A percentile compares a stretch with the other conserved stretches of the same genome.
Evolutionary conservation across 148 eudicot genomes (phyloP).

Genomic region (Cornus suecica): DNA sequence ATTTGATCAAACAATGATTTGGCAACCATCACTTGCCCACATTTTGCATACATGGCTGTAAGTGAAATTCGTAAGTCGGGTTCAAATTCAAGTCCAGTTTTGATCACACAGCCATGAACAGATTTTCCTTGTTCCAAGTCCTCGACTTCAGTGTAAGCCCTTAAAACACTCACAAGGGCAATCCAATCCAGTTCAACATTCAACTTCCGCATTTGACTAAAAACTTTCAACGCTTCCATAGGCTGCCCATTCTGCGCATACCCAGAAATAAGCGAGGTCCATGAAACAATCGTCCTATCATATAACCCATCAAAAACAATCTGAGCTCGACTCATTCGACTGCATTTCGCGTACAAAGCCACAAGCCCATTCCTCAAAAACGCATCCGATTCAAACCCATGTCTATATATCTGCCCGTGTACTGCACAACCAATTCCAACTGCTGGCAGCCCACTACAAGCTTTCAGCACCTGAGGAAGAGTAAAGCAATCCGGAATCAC

Average conservation of each 20-base stretch:
- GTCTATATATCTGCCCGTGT: slow-evolving; percentile 48
- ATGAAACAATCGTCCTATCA: slow-evolving; percentile 49
- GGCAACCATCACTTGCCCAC: slow-evolving; percentile 52
- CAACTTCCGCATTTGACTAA: slow-evolving; percentile 38
- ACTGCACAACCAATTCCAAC: slow-evolving; percentile 36
- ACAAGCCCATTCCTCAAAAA: slow-evolving; percentile 61
- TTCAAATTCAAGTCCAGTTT: slow-evolving; percentile 54
- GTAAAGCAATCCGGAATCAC: slow-evolving; percentile 52
- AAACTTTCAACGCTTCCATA: slow-evolving; percentile 49
- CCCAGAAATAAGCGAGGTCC: slow-evolving; percentile 72
- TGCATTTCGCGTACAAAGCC: slow-evolving; percentile 58
- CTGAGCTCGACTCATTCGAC: slow-evolving; percentile 40
- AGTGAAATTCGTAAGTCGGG: slow-evolving; percentile 59
- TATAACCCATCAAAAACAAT: slow-evolving; percentile 36
- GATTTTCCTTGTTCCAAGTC: slow-evolving; percentile 57
- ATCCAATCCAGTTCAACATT: slow-evolving; percentile 57
- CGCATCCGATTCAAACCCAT: slow-evolving; percentile 39
- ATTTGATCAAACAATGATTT: slow-evolving; percentile 50
- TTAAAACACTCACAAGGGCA: slow-evolving; percentile 55
- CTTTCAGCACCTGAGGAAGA: slow-evolving; percentile 52
- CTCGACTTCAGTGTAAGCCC: slow-evolving; percentile 63
- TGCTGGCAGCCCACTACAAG: slow-evolving; percentile 34
- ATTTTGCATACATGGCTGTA: slow-evolving; percentile 62
- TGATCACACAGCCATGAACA: slow-evolving; percentile 54
- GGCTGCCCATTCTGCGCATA: slow-evolving; percentile 56